Evolutionary conservation across 768 basidiomycete genomes (phyloP), one percentile per base, ranked within the genome.

Genomic region (Phanerochaete carnosa): DNA sequence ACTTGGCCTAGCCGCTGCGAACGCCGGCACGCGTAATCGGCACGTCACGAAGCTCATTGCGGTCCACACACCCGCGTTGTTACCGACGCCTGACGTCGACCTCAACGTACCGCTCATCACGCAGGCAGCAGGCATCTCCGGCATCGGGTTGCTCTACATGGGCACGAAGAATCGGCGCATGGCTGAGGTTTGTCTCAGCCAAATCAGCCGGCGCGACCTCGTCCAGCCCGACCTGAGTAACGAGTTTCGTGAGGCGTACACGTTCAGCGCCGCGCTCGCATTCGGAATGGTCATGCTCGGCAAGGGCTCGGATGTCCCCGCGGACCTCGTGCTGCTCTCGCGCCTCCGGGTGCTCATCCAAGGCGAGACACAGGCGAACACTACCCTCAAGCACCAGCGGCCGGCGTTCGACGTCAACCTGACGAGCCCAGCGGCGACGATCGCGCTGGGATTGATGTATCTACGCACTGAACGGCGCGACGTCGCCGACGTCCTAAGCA

Each of bases 231-330:
- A 96, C 64, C 79, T 92, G 45, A 93, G 87, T 68, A 89, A 89
- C 64, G 94, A 95, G 64, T 88, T 94, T 70, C 86, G 92, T 39
- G 97, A 98, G 69, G 88, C 94, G 1, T 98, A 98, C 69, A 90
- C 95, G 0, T 88, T 92, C 64, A 84, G 93, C 1, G 86, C 94
- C 2, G 93, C 92, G 9, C 82, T 97, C 30, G 89, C 92, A 0
- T 97, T 97, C 69, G 97, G 97, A 4, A 91, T 97, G 86, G 89
- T 96, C 73, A 96, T 98, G 90, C 83, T 98, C 16, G 95, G 93
- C 6, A 88, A 87, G 66, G 95, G 97, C 1, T 80, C 85, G 0
- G 79, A 81, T 8, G 86, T 89, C 33, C 90, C 90, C 1, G 92
- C 92, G 0, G 95, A 97, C 64, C 73, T 87, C 59, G 77, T 80